Conservation (phyloP, 2,329 filamentous ascomycete genomes). For the Aspergillus pseudonomiae region DNA sequence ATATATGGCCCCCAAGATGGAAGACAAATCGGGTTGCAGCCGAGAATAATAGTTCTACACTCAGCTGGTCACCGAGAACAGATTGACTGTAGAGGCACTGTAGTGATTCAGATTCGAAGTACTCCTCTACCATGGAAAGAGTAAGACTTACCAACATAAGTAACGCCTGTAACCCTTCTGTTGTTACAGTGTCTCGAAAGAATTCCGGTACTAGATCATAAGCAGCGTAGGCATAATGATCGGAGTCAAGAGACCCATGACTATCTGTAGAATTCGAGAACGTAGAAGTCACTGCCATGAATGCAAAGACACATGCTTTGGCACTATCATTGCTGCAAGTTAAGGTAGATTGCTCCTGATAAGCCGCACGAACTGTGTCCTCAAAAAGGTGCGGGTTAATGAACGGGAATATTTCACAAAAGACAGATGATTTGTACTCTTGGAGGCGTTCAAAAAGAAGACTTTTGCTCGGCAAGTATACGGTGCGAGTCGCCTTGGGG, state of each 20-base stretch:
- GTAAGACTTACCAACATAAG: constrained; percentile 11
- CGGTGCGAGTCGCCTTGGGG: not conserved
- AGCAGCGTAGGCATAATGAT: constrained; percentile 2
- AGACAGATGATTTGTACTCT: not conserved
- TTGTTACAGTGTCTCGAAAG: constrained; percentile 5
- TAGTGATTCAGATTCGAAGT: not conserved
- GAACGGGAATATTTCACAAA: constrained; percentile 8
- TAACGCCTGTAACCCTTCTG: constrained; percentile 16
- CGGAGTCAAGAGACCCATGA: not conserved
- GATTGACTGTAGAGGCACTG: constrained; percentile 3
- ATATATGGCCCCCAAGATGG: constrained; percentile 16
- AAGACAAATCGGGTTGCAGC: constrained; percentile 13
- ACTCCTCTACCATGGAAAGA: not conserved
- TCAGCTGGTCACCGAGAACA: constrained; percentile 4
- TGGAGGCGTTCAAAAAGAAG: constrained; percentile 1
- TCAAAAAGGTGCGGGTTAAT: constrained; percentile 9
- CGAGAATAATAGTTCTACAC: constrained; percentile 1
- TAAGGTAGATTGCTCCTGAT: constrained; percentile 1
- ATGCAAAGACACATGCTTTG: constrained; percentile 15
- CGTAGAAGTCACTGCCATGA: constrained; percentile 9
- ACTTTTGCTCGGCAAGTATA: not conserved
- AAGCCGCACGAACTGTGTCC: constrained; percentile 12
- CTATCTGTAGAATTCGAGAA: not conserved
- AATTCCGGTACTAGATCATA: constrained; percentile 2
- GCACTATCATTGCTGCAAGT: constrained; percentile 2